Evolutionary conservation across 2,329 filamentous ascomycete genomes (phyloP).

Genomic region (Apiospora pterosperma): DNA sequence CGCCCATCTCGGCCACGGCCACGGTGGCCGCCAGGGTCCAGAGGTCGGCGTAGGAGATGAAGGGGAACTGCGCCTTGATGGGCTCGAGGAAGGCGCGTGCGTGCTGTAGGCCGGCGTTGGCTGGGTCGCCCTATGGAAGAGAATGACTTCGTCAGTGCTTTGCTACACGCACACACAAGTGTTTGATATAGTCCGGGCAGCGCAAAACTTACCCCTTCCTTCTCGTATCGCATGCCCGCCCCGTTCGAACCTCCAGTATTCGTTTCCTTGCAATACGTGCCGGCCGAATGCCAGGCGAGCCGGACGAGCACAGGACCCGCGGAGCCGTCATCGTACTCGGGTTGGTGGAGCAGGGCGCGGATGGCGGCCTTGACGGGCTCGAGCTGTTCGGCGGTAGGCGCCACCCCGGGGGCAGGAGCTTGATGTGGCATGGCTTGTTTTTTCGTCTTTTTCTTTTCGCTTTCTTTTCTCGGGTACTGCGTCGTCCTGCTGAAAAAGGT

Average conservation of each 20-base stretch:
- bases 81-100: slow-evolving; percentile 62
- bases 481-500: background rate
- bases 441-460: background rate
- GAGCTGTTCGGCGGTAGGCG: slow-evolving; percentile 19
- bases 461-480: background rate
- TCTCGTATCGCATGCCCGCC: slow-evolving; percentile 63
- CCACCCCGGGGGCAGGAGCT: background rate
- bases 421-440: background rate
- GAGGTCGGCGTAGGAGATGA: slow-evolving; percentile 64
- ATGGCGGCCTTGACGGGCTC: slow-evolving; percentile 49
- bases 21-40: slow-evolving; percentile 61
- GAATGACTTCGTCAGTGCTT: background rate
- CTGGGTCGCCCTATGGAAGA: slow-evolving; percentile 49
- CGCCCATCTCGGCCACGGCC: slow-evolving; percentile 58
- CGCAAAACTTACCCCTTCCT: slow-evolving; percentile 40
- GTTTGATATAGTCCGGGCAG: background rate
- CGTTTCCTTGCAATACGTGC: slow-evolving; percentile 56
- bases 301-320: slow-evolving; percentile 62
- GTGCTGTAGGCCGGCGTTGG: slow-evolving; percentile 62
- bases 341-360: slow-evolving; percentile 50
- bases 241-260: slow-evolving; percentile 63
- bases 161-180: background rate
- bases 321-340: slow-evolving; percentile 63
- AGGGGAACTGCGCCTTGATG: slow-evolving; percentile 54
- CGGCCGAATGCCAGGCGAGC: slow-evolving; percentile 62